A percentile compares a stretch with the other conserved stretches of the same genome.
phyloP scores from a whole-genome alignment of 2,329 filamentous ascomycete species.

The Fusarium sp. region DNA sequence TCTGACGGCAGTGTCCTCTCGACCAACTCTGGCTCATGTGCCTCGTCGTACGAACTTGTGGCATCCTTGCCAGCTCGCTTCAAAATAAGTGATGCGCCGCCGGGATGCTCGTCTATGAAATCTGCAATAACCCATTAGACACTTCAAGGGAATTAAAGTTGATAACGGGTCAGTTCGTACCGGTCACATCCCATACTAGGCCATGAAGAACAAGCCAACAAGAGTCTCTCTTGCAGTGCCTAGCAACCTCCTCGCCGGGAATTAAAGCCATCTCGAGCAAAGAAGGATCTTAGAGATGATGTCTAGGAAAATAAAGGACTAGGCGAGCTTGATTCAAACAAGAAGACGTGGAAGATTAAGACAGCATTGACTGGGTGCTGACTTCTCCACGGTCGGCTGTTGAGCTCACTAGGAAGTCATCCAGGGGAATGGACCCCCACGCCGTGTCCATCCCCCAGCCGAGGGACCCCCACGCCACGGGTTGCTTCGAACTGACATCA shows the following conservation, averaged over 20 bases:
- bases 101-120: constrained; percentile 6
- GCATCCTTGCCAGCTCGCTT: constrained; percentile 1
- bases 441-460: too few relatives aligned
- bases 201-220: constrained; percentile 16
- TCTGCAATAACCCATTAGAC: not conserved
- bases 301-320: fast-evolving
- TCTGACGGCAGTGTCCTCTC: not conserved
- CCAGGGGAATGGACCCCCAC: too few relatives aligned
- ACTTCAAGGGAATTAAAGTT: not conserved
- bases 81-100: not conserved
- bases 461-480: too few relatives aligned
- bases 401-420: too few relatives aligned
- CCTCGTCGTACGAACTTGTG: not conserved
- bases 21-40: not conserved
- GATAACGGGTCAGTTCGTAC: not conserved
- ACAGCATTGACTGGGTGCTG: too few relatives aligned
- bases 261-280: not conserved
- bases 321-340: too few relatives aligned
- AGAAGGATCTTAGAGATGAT: too few relatives aligned
- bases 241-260: not conserved
- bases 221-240: not conserved
- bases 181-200: constrained; percentile 3
- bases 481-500: too few relatives aligned
- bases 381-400: too few relatives aligned
- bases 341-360: too few relatives aligned